phyloP scores from a whole-genome alignment of 495 filamentous ascomycete species.

The Trichoderma parareesei region DNA sequence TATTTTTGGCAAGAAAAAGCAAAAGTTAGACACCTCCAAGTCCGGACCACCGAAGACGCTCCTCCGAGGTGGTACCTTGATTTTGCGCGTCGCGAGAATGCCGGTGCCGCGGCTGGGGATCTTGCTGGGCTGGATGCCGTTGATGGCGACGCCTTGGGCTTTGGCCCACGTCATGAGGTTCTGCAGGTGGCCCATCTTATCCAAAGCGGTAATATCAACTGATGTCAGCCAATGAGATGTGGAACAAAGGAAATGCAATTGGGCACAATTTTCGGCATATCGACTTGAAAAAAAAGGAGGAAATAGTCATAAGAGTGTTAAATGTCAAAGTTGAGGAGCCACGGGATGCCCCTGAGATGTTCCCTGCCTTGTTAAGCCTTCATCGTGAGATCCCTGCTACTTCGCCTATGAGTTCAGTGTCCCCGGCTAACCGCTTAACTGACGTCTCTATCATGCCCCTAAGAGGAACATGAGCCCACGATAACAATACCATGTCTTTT shows the following conservation, averaged over 20 bases:
- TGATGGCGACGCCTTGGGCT: slow-evolving; percentile 46
- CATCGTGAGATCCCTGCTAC: background rate
- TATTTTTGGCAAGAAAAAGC: slow-evolving; percentile 16
- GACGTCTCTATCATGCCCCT: background rate
- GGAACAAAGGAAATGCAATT: background rate
- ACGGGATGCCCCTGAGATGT: background rate
- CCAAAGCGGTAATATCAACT: background rate
- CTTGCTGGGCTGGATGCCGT: slow-evolving; percentile 50
- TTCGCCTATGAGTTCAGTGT: background rate
- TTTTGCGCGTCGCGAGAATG: slow-evolving; percentile 57
- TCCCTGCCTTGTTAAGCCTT: background rate
- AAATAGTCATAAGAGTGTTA: background rate
- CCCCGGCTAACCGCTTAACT: background rate
- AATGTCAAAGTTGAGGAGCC: background rate
- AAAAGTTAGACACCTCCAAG: background rate
- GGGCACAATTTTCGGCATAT: background rate
- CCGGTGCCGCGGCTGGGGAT: slow-evolving; percentile 64
- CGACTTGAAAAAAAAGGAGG: background rate
- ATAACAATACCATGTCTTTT: too few relatives aligned
- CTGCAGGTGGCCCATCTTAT: slow-evolving; percentile 21
- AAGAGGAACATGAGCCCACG: too few relatives aligned
- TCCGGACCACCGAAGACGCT: too few relatives aligned
- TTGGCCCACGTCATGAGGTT: slow-evolving; percentile 55
- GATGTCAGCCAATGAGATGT: too few relatives aligned
- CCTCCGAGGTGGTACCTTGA: slow-evolving; percentile 43